phyloP scores from a whole-genome alignment of 371 early-diverging fungal genomes.

The Mucor saturninus region DNA sequence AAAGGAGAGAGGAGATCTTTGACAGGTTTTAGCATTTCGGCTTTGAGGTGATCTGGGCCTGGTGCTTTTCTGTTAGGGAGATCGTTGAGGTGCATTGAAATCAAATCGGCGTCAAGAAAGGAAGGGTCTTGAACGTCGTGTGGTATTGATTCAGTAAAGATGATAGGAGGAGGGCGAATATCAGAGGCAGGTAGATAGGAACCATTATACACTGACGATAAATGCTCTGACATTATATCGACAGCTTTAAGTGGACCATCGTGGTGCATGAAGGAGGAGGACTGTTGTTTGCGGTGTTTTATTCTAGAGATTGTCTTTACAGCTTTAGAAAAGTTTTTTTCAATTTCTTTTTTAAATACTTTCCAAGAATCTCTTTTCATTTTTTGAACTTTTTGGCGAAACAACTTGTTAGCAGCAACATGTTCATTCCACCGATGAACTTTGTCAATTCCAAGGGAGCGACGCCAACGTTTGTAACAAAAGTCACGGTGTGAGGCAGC shows the following conservation, averaged over 20 bases:
- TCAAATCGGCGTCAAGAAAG: neutral
- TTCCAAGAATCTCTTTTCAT: conserved; percentile 11
- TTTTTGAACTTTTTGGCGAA: neutral
- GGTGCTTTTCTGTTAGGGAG: conserved; percentile 23
- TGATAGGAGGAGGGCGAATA: neutral
- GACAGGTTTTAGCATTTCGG: conserved; percentile 31
- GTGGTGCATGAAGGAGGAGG: conserved; percentile 14
- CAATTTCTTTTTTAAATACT: conserved; percentile 3
- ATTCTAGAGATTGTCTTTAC: conserved; percentile 4
- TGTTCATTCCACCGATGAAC: conserved; percentile 3
- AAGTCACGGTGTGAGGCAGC: conserved; percentile 8
- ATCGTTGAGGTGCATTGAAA: neutral
- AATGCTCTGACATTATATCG: conserved; percentile 16
- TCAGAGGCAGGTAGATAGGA: neutral
- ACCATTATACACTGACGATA: conserved; percentile 18
- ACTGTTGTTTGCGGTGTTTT: neutral
- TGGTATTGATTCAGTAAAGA: neutral
- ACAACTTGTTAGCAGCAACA: neutral
- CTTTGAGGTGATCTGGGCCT: conserved; percentile 30
- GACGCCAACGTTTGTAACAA: conserved; percentile 16
- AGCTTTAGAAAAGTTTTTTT: conserved; percentile 7
- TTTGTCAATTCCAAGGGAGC: conserved; percentile 10
- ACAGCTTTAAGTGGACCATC: conserved; percentile 22
- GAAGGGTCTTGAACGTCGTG: neutral
- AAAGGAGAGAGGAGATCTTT: conserved; percentile 8